These are phyloP conservation scores for Dalbergia cultrata DNA, from an alignment of 306 rosid genomes.

Conservation along the genomic window DNA sequence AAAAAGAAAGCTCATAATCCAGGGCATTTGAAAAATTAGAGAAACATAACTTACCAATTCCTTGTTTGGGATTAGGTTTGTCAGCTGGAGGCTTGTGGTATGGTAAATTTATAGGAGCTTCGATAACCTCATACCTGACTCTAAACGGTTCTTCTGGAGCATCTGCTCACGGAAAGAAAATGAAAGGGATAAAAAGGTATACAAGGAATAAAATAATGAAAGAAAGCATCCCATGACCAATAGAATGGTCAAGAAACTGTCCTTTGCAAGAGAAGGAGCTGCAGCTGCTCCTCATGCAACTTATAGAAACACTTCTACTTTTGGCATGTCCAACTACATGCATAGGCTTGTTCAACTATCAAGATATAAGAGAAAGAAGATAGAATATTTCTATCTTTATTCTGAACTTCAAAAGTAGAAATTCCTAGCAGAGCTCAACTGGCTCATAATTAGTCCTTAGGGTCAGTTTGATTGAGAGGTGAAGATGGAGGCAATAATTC, in stretches of 20 bases:
- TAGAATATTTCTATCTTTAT: neutral
- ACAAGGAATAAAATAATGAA: slow-evolving; percentile 11
- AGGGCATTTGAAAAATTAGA: slow-evolving; percentile 30
- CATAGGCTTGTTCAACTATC: neutral
- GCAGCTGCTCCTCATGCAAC: slow-evolving; percentile 3
- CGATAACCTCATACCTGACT: slow-evolving; percentile 89
- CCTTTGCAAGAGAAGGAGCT: slow-evolving; percentile 1
- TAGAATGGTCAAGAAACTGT: slow-evolving; percentile 14
- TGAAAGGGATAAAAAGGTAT: neutral
- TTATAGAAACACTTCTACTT: neutral
- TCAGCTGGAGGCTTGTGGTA: slow-evolving; percentile 94
- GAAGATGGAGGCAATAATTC: no score
- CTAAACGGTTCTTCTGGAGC: slow-evolving; percentile 77
- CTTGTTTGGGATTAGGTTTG: slow-evolving; percentile 98
- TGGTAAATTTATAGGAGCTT: slow-evolving; percentile 84
- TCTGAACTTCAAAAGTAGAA: neutral
- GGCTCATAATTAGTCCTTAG: neutral
- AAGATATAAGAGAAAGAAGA: neutral
- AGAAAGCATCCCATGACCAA: slow-evolving; percentile 2
- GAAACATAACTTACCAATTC: slow-evolving; percentile 75
- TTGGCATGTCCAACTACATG: neutral
- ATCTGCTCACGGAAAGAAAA: slow-evolving; percentile 54
- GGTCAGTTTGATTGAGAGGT: no score
- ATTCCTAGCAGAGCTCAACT: neutral
- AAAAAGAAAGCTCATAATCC: slow-evolving; percentile 28